Evolutionary conservation across 495 filamentous ascomycete genomes (phyloP).

Genomic region (Daldinia concentrica): DNA sequence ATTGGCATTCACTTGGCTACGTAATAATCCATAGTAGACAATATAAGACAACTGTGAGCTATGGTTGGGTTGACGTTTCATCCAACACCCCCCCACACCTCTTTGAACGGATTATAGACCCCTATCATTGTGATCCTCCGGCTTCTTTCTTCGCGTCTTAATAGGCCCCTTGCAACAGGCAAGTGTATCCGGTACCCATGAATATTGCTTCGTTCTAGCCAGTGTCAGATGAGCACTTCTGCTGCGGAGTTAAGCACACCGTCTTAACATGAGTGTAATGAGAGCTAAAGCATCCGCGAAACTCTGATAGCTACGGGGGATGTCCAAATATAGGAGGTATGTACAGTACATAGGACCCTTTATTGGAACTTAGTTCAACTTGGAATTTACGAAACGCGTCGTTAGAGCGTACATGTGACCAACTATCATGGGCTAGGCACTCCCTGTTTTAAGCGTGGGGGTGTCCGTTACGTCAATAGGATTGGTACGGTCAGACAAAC

Average conservation of each 20-base stretch:
- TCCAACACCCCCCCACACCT: constrained; percentile 23
- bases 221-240: constrained; percentile 19
- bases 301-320: constrained; percentile 16
- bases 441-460: constrained; percentile 35
- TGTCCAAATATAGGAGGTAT: constrained; percentile 5
- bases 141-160: constrained; percentile 6
- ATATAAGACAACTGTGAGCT: constrained; percentile 13
- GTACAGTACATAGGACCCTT: constrained; percentile 26
- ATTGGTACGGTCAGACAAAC: constrained; percentile 23
- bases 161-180: constrained; percentile 17
- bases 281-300: constrained; percentile 30
- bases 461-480: constrained; percentile 36
- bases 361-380: neutral
- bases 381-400: constrained; percentile 38
- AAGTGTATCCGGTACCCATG: constrained; percentile 33
- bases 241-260: constrained; percentile 31
- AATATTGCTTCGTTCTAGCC: constrained; percentile 7
- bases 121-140: constrained; percentile 17
- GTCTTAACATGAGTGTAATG: constrained; percentile 26
- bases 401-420: constrained; percentile 41
- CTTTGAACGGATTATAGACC: constrained; percentile 12
- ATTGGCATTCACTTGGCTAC: constrained; percentile 27
- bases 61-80: constrained; percentile 33
- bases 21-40: constrained; percentile 13
- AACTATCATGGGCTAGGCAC: constrained; percentile 23